phyloP scores from a whole-genome alignment of 352 stramenopile genomes.

The Globisporangium okanoganense region DNA sequence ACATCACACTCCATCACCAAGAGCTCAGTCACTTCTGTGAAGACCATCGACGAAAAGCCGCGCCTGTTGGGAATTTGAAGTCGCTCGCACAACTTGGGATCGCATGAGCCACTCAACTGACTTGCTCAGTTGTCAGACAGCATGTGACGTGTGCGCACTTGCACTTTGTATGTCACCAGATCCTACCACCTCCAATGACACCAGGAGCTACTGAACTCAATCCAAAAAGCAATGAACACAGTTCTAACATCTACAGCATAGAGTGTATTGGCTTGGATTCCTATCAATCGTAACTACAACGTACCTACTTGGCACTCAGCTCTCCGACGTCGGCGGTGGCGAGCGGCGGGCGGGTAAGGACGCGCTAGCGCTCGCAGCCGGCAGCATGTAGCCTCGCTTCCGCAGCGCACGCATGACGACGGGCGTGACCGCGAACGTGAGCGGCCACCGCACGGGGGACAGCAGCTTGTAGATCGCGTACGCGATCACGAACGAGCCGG shows the following conservation, averaged over 20 bases:
- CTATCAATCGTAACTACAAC: not conserved
- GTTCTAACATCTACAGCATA: not conserved
- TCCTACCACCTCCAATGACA: too few relatives aligned
- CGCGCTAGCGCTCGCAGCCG: conserved; percentile 6
- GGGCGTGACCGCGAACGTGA: conserved; percentile 78
- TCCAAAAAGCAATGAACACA: not conserved
- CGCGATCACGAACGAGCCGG: conserved; percentile 71
- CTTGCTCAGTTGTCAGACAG: not conserved
- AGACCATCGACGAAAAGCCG: too few relatives aligned
- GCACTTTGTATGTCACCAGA: not conserved
- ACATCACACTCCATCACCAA: too few relatives aligned
- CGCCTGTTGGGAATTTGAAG: too few relatives aligned
- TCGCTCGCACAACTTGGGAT: too few relatives aligned
- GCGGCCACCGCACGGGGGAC: conserved; percentile 68
- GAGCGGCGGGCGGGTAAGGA: conserved; percentile 8
- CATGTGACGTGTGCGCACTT: conserved; percentile 2
- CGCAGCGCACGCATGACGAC: conserved; percentile 71
- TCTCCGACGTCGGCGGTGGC: conserved; percentile 1
- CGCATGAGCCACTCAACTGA: too few relatives aligned
- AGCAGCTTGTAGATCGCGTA: conserved; percentile 83
- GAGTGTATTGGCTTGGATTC: not conserved
- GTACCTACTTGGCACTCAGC: too few relatives aligned
- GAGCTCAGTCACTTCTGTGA: too few relatives aligned
- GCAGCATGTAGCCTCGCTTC: conserved; percentile 70
- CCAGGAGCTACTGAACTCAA: not conserved